Evolutionary conservation across 257 asterid species (phyloP).

Genomic region (Solanum pennellii): DNA sequence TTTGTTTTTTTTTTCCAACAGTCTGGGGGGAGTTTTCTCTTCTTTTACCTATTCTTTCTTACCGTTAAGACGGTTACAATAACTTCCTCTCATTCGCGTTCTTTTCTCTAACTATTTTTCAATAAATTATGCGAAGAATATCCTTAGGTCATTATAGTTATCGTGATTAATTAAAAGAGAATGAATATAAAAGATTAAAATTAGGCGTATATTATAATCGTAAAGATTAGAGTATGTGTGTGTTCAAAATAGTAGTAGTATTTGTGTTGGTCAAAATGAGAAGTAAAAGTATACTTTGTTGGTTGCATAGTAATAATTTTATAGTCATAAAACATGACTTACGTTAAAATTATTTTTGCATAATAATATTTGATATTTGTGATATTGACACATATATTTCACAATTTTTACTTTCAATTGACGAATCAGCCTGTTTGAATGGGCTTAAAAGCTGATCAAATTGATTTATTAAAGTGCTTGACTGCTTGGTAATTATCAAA

Average conservation of each 20-base stretch:
- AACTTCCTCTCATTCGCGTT: not conserved
- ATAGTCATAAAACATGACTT: not conserved
- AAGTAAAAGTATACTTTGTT: not conserved
- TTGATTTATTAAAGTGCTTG: too few relatives aligned
- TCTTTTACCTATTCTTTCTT: not conserved
- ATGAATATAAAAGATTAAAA: too few relatives aligned
- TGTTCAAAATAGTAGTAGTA: not conserved
- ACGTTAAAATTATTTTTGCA: too few relatives aligned
- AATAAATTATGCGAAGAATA: not conserved
- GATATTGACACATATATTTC: not conserved
- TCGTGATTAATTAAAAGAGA: too few relatives aligned
- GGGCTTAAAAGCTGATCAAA: rapidly evolving
- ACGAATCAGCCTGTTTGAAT: not conserved
- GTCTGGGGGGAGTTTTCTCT: not conserved
- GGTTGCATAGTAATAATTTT: not conserved
- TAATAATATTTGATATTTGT: not conserved
- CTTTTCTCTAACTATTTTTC: not conserved
- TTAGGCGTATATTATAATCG: not conserved
- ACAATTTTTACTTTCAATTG: not conserved
- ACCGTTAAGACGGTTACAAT: not conserved
- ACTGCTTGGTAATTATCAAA: too few relatives aligned
- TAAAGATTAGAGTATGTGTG: not conserved
- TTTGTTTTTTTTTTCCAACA: not conserved
- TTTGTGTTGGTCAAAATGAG: not conserved
- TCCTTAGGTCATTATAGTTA: not conserved